Conservation (phyloP, 1,139 yeast genomes). For the Hansenula anomala region DNA sequence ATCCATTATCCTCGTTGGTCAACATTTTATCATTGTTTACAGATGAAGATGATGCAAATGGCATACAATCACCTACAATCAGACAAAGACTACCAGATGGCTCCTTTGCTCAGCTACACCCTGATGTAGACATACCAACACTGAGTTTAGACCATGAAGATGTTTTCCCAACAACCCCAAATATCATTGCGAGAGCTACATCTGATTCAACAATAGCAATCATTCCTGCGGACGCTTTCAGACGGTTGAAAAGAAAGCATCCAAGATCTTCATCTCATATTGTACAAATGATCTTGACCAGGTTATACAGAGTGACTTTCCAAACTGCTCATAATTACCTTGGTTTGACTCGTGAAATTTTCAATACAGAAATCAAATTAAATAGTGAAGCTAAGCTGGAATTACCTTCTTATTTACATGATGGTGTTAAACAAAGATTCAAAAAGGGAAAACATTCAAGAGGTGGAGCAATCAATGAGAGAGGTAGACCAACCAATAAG, state of each 20-base stretch:
- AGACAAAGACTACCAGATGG: slow-evolving; percentile 3
- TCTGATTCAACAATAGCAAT: slow-evolving; percentile 81
- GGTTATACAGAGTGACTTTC: slow-evolving; percentile 85
- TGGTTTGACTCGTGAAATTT: slow-evolving; percentile 78
- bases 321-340: slow-evolving; percentile 85
- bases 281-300: slow-evolving; percentile 84
- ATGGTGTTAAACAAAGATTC: slow-evolving; percentile 36
- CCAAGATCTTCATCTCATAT: slow-evolving; percentile 93
- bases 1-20: slow-evolving; percentile 78
- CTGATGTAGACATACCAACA: slow-evolving; percentile 6
- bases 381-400: slow-evolving; percentile 46
- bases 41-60: slow-evolving; percentile 23
- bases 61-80: slow-evolving; percentile 10
- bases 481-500: background rate
- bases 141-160: background rate
- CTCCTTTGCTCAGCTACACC: background rate
- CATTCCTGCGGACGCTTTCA: slow-evolving; percentile 82
- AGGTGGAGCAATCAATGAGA: background rate
- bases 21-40: slow-evolving; percentile 73
- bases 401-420: slow-evolving; percentile 56
- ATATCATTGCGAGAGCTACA: slow-evolving; percentile 34
- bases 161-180: slow-evolving; percentile 21
- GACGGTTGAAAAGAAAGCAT: slow-evolving; percentile 63
- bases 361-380: slow-evolving; percentile 67
- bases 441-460: background rate